Percentiles rank a stretch among this genome's conserved stretches.
Conservation (phyloP, 148 eudicot species). For the Nyssa sinensis region DNA sequence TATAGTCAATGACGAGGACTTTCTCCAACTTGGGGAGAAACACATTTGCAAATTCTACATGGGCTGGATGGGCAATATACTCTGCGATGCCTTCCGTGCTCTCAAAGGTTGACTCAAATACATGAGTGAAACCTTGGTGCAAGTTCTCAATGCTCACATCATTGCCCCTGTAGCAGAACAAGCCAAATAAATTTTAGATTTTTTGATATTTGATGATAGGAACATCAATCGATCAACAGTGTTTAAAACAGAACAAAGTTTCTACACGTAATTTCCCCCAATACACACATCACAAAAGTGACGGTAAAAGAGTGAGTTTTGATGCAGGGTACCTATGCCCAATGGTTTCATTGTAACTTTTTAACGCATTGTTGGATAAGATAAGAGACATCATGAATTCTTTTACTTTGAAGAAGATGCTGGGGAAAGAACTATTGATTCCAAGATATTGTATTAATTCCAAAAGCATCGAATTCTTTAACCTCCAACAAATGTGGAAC, state of each 20-base stretch:
- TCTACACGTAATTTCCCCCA: neutral
- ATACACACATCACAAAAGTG: neutral
- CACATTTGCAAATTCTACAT: slow-evolving; percentile 52
- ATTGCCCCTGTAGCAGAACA: slow-evolving; percentile 54
- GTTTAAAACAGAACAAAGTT: neutral
- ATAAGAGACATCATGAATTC: neutral
- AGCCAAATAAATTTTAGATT: neutral
- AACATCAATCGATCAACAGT: neutral
- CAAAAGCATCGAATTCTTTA: neutral
- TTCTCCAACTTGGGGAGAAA: slow-evolving; percentile 51
- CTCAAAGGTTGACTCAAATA: slow-evolving; percentile 76
- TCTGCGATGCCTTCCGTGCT: slow-evolving; percentile 68
- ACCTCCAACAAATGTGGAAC: neutral
- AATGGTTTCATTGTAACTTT: neutral
- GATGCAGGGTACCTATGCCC: neutral
- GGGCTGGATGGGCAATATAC: slow-evolving; percentile 62
- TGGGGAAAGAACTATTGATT: neutral
- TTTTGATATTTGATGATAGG: neutral
- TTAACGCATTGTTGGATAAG: neutral
- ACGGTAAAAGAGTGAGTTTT: neutral
- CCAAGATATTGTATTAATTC: neutral
- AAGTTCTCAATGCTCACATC: slow-evolving; percentile 74
- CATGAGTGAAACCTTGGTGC: slow-evolving; percentile 86
- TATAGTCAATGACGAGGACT: slow-evolving; percentile 63
- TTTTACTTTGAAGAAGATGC: neutral